phyloP scores from a whole-genome alignment of 371 early-diverging fungal genomes.

The Rhizopus microsporus region DNA sequence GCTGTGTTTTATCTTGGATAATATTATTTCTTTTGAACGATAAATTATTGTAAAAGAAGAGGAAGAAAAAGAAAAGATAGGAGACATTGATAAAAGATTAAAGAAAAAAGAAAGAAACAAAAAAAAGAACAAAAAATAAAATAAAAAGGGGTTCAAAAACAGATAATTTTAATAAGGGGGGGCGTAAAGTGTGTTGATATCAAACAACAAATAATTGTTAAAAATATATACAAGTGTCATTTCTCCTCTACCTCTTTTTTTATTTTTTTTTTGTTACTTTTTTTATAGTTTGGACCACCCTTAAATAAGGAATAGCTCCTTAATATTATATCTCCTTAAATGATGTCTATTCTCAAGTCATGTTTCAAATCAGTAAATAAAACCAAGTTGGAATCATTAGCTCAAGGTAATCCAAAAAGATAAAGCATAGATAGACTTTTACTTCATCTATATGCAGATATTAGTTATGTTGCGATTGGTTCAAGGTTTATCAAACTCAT shows the following conservation, averaged over 20 bases:
- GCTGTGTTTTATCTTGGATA: conserved; percentile 1
- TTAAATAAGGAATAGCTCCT: not conserved
- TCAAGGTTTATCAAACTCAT: conserved; percentile 7
- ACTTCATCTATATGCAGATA: conserved; percentile 2
- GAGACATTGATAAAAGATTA: conserved; percentile 12
- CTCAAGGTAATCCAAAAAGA: conserved; percentile 8
- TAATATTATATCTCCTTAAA: conserved; percentile 7
- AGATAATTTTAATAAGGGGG: not conserved
- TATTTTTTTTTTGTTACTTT: conserved; percentile 4
- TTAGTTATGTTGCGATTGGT: conserved; percentile 20
- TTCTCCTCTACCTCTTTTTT: too few relatives aligned
- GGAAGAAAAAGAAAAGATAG: conserved; percentile 5
- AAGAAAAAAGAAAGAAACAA: conserved; percentile 11
- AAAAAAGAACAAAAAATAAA: not conserved
- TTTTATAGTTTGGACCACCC: conserved; percentile 3
- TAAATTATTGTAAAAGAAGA: conserved; percentile 7
- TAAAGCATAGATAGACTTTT: too few relatives aligned
- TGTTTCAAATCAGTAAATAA: conserved; percentile 24
- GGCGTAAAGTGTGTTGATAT: conserved; percentile 5
- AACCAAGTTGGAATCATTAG: conserved; percentile 12
- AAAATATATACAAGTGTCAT: too few relatives aligned
- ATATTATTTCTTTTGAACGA: conserved; percentile 13
- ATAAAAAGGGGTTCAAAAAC: conserved; percentile 14
- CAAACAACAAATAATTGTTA: not conserved
- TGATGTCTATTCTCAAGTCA: conserved; percentile 12